Evolutionary conservation across 176 grass and related monocot genomes (phyloP).

Genomic region (Aegilops bicornis): DNA sequence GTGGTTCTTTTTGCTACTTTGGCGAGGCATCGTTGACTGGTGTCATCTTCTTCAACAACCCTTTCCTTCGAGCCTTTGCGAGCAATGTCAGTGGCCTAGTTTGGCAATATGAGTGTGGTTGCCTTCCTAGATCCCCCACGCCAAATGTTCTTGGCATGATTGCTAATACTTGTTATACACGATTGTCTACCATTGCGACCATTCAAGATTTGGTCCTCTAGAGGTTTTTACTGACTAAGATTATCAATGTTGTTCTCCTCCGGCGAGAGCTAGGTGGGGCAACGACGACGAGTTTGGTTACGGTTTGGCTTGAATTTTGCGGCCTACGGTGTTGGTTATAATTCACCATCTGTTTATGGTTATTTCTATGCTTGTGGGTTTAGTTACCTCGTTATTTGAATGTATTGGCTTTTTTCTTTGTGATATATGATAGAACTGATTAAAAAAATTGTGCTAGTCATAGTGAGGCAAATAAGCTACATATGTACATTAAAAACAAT

Average conservation of each 20-base stretch:
- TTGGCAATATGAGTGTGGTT: neutral
- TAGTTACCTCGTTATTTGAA: neutral
- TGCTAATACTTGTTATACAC: neutral
- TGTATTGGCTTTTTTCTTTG: too few species aligned
- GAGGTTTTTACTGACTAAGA: neutral
- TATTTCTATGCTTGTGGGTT: neutral
- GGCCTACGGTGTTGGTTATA: neutral
- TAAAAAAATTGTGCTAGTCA: too few species aligned
- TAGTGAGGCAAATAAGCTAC: too few species aligned
- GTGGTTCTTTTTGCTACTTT: neutral
- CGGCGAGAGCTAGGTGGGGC: too few species aligned
- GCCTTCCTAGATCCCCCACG: too few species aligned
- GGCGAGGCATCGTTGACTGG: neutral
- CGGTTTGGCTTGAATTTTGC: neutral
- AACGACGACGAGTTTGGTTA: neutral
- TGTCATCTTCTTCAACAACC: neutral
- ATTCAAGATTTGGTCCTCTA: neutral
- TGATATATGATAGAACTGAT: too few species aligned
- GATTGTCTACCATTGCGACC: neutral
- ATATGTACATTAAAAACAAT: too few species aligned
- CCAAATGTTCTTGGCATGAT: neutral
- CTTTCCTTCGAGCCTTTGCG: neutral
- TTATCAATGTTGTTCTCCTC: neutral
- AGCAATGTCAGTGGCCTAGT: neutral
- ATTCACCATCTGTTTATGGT: neutral